Evolutionary conservation across 495 filamentous ascomycete genomes (phyloP), one percentile per base, ranked within the genome.

Genomic region (Terfezia boudieri): DNA sequence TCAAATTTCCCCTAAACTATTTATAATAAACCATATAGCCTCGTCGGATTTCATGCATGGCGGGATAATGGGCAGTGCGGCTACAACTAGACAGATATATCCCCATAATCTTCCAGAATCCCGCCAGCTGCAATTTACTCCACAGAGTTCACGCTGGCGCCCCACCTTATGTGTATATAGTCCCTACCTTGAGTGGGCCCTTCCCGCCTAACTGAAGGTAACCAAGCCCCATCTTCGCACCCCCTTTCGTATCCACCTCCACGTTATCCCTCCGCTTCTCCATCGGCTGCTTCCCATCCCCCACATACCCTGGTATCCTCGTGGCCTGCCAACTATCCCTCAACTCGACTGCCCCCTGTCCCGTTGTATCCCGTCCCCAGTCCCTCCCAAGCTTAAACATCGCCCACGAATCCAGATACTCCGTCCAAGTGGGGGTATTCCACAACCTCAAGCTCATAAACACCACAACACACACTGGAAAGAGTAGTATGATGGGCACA

Each of bases 361-460:
- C 57, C 10, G 59, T 57, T 35, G 59, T 55, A 37, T 60, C 57
- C 20, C 7, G 17, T 57, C 59, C 57, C 58, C 58, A 60, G 6
- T 49, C 53, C 2, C 58, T 23, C 1, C 58, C 58, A 6, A 60
- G 53, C 22, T 57, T 46, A 10, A 60, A 60, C 58, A 60, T 60
- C 1, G 58, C 58, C 46, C 59, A 60, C 8, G 58, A 56, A 49
- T 60, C 58, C 8, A 60, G 37, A 37, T 60, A 60, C 41, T 60
- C 58, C 8, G 58, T 60, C 58, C 58, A 60, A 16, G 58, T 60
- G n/a, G 58, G 58, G 10, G 58, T 58, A 16, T 46, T 37, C 58
- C 58, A 60, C 11, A 55, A 16, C 2, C 53, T 37, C 5, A 60
- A 52, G n/a, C 57, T 55, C 52, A 59, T 55, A 23, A 49, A 60